Percentiles rank a stretch among this genome's conserved stretches.
Conservation (phyloP, 2,329 filamentous ascomycete genomes). For the Microcera coccophila region DNA sequence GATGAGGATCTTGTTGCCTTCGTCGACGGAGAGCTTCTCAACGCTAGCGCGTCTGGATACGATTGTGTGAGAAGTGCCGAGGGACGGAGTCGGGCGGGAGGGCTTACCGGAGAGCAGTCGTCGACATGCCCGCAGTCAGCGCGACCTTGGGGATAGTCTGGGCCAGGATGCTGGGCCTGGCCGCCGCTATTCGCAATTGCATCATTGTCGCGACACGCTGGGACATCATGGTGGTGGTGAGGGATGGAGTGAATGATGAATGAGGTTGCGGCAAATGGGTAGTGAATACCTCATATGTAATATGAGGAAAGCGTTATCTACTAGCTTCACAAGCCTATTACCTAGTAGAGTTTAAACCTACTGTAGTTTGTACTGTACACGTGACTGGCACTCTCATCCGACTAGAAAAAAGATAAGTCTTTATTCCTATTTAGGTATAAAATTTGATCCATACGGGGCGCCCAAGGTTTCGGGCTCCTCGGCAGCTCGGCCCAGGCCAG, state of each 20-base stretch:
- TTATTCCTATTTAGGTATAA: no score
- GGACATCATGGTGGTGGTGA: conserved; percentile 47
- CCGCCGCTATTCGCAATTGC: conserved; percentile 27
- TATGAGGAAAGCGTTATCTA: no score
- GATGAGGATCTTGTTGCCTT: conserved; percentile 65
- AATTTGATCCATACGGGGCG: no score
- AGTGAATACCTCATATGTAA: no score
- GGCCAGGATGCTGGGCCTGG: conserved; percentile 42
- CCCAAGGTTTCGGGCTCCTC: conserved; percentile 29
- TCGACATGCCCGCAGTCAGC: conserved; percentile 39
- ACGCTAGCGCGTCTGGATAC: conserved; percentile 51
- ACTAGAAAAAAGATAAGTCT: no score
- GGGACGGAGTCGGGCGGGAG: not conserved
- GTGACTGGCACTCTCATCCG: no score
- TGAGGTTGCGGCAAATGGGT: conserved; percentile 8
- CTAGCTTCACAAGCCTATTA: no score
- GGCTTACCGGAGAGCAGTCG: conserved; percentile 46
- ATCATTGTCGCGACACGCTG: conserved; percentile 57
- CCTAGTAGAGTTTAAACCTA: no score
- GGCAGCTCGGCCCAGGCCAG: conserved; percentile 42
- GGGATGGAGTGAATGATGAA: conserved; percentile 5
- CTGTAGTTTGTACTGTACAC: no score
- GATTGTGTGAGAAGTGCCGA: conserved; percentile 6
- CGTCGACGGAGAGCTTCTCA: conserved; percentile 50
- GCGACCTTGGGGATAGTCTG: conserved; percentile 47